Percentiles rank a stretch among this genome's conserved stretches.
Evolutionary conservation across 768 basidiomycete species (phyloP).

Genomic region (Tylopilus intermedius): DNA sequence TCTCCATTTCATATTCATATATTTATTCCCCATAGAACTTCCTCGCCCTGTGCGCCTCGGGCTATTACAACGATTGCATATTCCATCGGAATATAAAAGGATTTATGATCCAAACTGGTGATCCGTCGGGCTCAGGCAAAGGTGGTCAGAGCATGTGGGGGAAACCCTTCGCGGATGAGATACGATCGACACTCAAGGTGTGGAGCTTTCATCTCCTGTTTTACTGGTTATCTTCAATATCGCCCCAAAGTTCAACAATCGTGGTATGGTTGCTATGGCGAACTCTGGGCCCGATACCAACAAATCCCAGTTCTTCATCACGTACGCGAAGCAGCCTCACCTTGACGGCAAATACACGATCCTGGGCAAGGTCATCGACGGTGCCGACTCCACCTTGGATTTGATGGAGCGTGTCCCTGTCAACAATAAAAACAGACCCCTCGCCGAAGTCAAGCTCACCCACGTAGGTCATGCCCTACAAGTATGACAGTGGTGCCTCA

Average conservation of each 20-base stretch:
- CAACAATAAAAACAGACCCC: constrained; percentile 82
- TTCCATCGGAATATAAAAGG: constrained; percentile 95
- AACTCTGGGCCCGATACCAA: constrained; percentile 93
- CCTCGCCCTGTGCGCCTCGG: constrained; percentile 86
- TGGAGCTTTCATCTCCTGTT: constrained; percentile 4
- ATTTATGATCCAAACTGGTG: constrained; percentile 95
- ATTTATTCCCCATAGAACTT: constrained; percentile 64
- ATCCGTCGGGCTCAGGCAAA: constrained; percentile 87
- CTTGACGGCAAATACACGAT: constrained; percentile 94
- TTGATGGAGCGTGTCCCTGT: constrained; percentile 92
- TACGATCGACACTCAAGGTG: constrained; percentile 91
- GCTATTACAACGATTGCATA: constrained; percentile 76
- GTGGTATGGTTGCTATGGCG: constrained; percentile 97
- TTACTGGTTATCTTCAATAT: too few relatives aligned
- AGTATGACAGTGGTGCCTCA: constrained; percentile 1
- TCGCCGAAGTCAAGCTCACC: constrained; percentile 77
- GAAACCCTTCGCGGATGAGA: constrained; percentile 84
- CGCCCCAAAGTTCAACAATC: constrained; percentile 74
- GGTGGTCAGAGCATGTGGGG: constrained; percentile 98
- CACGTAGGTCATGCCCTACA: constrained; percentile 33
- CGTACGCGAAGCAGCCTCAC: constrained; percentile 89
- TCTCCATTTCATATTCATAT: not conserved
- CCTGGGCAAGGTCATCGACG: constrained; percentile 97
- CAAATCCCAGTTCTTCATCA: constrained; percentile 87
- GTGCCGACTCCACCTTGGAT: constrained; percentile 89